phyloP scores from a whole-genome alignment of 805 yeast genomes.

The Kockiozyma suomiensis region DNA sequence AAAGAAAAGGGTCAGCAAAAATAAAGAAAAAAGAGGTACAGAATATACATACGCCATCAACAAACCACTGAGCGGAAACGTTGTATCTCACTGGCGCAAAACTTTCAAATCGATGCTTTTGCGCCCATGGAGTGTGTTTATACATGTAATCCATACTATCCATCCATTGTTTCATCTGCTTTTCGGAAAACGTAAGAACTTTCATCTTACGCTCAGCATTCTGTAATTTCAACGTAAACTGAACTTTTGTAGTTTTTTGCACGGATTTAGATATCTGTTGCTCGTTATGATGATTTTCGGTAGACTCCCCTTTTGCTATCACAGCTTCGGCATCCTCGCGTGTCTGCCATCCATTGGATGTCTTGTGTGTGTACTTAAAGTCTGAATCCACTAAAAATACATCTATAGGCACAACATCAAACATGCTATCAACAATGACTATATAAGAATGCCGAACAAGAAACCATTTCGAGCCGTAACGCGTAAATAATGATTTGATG shows the following conservation, averaged over 20 bases:
- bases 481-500: constrained; percentile 79
- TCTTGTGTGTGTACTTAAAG: constrained; percentile 55
- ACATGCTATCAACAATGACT: constrained; percentile 80
- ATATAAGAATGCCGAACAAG: constrained; percentile 81
- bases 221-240: constrained; percentile 48
- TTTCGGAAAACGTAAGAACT: constrained; percentile 66
- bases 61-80: constrained; percentile 94
- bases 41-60: constrained; percentile 70
- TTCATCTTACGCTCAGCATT: constrained; percentile 79
- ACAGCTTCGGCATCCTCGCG: constrained; percentile 8
- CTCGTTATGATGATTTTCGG: constrained; percentile 9
- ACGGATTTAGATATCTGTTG: constrained; percentile 14
- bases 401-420: constrained; percentile 85
- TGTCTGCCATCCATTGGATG: constrained; percentile 27
- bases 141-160: constrained; percentile 71
- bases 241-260: constrained; percentile 36
- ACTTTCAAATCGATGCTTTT: constrained; percentile 74
- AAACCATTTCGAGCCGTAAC: constrained; percentile 93
- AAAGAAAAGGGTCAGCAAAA: neutral
- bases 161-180: constrained; percentile 72
- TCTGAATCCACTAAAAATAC: constrained; percentile 83
- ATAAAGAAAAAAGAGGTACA: neutral
- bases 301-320: constrained; percentile 7
- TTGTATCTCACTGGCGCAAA: constrained; percentile 90
- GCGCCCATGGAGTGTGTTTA: constrained; percentile 69